phyloP scores from a whole-genome alignment of 768 basidiomycete species.

The Termitomyces sp. region DNA sequence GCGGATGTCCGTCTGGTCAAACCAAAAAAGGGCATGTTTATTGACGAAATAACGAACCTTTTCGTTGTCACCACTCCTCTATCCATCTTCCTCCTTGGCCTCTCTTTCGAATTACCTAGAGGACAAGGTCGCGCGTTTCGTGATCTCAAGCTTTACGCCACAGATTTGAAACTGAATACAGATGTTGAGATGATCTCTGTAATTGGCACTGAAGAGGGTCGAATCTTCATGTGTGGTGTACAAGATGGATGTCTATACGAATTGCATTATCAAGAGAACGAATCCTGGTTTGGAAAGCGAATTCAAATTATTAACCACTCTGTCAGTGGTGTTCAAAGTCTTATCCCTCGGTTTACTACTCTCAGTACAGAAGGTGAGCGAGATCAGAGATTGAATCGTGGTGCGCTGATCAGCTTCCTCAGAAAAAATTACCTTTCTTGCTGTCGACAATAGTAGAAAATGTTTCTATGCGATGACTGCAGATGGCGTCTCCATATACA shows the following conservation, averaged over 20 bases:
- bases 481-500: slow-evolving; percentile 67
- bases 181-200: slow-evolving; percentile 88
- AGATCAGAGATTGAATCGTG: slow-evolving; percentile 1
- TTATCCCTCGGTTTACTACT: slow-evolving; percentile 72
- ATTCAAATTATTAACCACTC: slow-evolving; percentile 88
- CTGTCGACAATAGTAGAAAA: slow-evolving; percentile 64
- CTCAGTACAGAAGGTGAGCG: slow-evolving; percentile 62
- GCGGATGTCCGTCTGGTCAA: slow-evolving; percentile 84
- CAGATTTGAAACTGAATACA: slow-evolving; percentile 74
- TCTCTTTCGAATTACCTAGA: slow-evolving; percentile 52
- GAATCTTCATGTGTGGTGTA: slow-evolving; percentile 87
- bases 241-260: slow-evolving; percentile 91
- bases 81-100: slow-evolving; percentile 79
- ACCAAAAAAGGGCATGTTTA: slow-evolving; percentile 83
- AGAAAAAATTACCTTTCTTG: slow-evolving; percentile 73
- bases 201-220: slow-evolving; percentile 72
- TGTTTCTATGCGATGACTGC: slow-evolving; percentile 78
- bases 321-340: slow-evolving; percentile 70
- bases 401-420: slow-evolving; percentile 10
- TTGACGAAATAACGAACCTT: slow-evolving; percentile 86
- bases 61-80: slow-evolving; percentile 89
- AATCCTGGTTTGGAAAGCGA: slow-evolving; percentile 90
- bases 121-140: slow-evolving; percentile 46
- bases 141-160: slow-evolving; percentile 87
- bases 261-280: slow-evolving; percentile 84